Evolutionary conservation across 75 land plant species (phyloP).

Genomic region (Pinus albicaulis): DNA sequence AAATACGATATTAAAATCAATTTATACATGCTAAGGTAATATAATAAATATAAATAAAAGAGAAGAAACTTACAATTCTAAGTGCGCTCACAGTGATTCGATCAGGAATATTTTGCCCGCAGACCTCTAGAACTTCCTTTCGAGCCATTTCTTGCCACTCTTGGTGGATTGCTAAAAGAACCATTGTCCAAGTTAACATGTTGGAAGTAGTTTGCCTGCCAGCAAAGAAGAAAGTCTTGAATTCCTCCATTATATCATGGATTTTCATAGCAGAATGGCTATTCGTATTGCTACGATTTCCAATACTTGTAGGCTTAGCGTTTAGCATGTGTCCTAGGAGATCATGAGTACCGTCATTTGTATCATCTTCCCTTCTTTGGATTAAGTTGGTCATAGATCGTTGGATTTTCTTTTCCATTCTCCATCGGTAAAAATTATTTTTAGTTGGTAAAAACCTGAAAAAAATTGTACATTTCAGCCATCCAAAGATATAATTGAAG

Average conservation of each 20-base stretch:
- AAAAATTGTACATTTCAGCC: constrained; percentile 11
- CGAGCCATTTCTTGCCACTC: constrained; percentile 39
- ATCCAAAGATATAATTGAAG: no score
- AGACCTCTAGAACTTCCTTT: constrained; percentile 26
- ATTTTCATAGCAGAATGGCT: neutral
- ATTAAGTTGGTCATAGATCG: constrained; percentile 29
- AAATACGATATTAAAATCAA: neutral
- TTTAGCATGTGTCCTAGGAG: constrained; percentile 46
- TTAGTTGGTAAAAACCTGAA: constrained; percentile 38
- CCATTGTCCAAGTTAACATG: constrained; percentile 41
- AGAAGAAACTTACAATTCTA: neutral
- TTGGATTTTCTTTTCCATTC: constrained; percentile 24
- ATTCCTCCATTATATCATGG: constrained; percentile 51
- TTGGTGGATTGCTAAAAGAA: constrained; percentile 24
- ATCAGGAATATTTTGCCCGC: constrained; percentile 9
- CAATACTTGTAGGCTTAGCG: constrained; percentile 25
- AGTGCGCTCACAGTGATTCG: neutral
- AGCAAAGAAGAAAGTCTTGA: constrained; percentile 63
- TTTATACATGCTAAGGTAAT: no score
- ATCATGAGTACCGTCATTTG: neutral
- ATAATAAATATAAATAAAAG: neutral
- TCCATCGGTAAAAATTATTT: constrained; percentile 22
- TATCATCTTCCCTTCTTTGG: constrained; percentile 21
- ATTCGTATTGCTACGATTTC: neutral
- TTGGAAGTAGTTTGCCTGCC: constrained; percentile 47